phyloP scores from a whole-genome alignment of 108 stramenopile genomes.

The Cylindrotheca closterium region DNA sequence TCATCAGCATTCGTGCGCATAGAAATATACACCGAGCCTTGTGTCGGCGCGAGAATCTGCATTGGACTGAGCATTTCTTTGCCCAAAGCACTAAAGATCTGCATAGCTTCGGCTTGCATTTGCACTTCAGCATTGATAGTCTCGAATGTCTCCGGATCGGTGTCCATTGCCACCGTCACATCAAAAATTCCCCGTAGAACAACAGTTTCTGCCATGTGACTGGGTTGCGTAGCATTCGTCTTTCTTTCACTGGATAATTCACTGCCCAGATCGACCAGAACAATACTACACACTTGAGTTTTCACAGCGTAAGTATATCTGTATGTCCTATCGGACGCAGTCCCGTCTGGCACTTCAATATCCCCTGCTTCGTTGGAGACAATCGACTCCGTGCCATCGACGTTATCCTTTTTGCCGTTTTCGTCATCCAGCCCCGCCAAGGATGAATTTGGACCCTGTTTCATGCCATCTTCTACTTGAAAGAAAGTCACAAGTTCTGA shows the following conservation, averaged over 20 bases:
- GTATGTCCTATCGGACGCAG: background rate
- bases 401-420: background rate
- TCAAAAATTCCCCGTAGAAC: conserved; percentile 67
- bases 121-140: conserved; percentile 39
- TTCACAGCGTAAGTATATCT: conserved; percentile 7
- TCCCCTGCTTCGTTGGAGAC: conserved; percentile 7
- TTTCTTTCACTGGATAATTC: conserved; percentile 7
- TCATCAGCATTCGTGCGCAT: conserved; percentile 27
- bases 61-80: conserved; percentile 55
- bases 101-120: conserved; percentile 60
- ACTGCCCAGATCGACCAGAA: conserved; percentile 51
- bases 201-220: conserved; percentile 57
- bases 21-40: conserved; percentile 53
- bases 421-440: background rate
- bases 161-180: conserved; percentile 18
- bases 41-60: conserved; percentile 75
- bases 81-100: conserved; percentile 81
- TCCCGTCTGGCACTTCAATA: no score
- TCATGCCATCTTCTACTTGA: conserved; percentile 14
- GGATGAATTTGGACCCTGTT: background rate
- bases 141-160: conserved; percentile 30
- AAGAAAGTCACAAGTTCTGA: conserved; percentile 67
- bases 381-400: background rate
- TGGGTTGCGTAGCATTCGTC: background rate
- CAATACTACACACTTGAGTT: conserved; percentile 41